A percentile compares a stretch with the other conserved stretches of the same genome.
Conservation (phyloP, 345 rosid species). For the Rubroshorea leprosula region DNA sequence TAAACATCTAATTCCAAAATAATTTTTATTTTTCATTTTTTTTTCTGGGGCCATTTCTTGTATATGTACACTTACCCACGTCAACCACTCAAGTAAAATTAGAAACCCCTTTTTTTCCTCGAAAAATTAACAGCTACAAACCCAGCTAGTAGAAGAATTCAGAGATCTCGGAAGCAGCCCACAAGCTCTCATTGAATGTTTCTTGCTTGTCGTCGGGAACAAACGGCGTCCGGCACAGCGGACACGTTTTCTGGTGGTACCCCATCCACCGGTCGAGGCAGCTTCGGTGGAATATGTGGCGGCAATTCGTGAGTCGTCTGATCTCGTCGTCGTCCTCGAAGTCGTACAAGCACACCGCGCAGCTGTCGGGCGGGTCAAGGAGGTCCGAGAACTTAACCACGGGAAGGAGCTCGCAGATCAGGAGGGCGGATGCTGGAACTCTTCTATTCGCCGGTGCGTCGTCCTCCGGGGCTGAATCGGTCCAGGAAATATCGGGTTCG, state of each 20-base stretch:
- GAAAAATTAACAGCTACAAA: no score
- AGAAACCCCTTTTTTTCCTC: no score
- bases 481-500: slow-evolving; percentile 59
- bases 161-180: slow-evolving; percentile 56
- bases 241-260: slow-evolving; percentile 62
- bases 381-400: slow-evolving; percentile 56
- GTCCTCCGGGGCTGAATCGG: slow-evolving; percentile 21
- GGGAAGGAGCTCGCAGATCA: slow-evolving; percentile 58
- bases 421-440: slow-evolving; percentile 36
- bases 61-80: no score
- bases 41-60: no score
- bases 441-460: slow-evolving; percentile 12
- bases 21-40: no score
- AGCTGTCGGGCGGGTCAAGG: slow-evolving; percentile 44
- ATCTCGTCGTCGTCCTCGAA: slow-evolving; percentile 58
- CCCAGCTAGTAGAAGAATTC: no score
- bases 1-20: no score
- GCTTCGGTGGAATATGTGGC: slow-evolving; percentile 57
- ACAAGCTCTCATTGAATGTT: slow-evolving; percentile 42
- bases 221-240: slow-evolving; percentile 54
- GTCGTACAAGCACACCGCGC: slow-evolving; percentile 77
- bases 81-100: no score
- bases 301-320: slow-evolving; percentile 51
- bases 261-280: slow-evolving; percentile 84
- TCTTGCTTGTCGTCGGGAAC: slow-evolving; percentile 48